Evolutionary conservation across 2,329 filamentous ascomycete genomes (phyloP).

Genomic region (Verticillium nonalfalfae): DNA sequence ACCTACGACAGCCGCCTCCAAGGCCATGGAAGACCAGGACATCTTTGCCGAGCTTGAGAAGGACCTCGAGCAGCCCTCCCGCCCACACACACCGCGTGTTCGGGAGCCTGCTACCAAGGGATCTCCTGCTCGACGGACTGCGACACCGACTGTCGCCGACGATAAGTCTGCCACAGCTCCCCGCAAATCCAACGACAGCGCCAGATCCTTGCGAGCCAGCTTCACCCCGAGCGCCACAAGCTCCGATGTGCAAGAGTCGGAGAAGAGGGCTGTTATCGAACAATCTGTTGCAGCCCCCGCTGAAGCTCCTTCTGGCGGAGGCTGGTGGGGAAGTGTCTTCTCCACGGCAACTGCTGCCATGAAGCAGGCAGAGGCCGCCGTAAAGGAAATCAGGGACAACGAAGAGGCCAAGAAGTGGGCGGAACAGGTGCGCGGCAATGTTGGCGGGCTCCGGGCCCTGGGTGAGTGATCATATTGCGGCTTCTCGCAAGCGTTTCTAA

Average conservation of each 20-base stretch:
- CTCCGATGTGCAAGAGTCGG: constrained; percentile 52
- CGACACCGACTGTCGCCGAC: constrained; percentile 50
- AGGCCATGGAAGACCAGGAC: constrained; percentile 56
- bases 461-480: constrained; percentile 42
- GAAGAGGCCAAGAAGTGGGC: constrained; percentile 97
- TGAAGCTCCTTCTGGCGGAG: constrained; percentile 45
- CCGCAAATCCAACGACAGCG: constrained; percentile 75
- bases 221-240: constrained; percentile 64
- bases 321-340: constrained; percentile 85
- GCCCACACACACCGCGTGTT: constrained; percentile 77
- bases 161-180: constrained; percentile 44
- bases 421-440: constrained; percentile 86
- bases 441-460: constrained; percentile 68
- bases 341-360: constrained; percentile 79
- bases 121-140: constrained; percentile 42
- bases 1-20: constrained; percentile 41
- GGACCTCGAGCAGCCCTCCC: constrained; percentile 51
- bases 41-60: constrained; percentile 83
- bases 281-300: constrained; percentile 22
- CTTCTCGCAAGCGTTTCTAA: neutral
- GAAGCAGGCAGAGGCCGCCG: constrained; percentile 87
- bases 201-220: constrained; percentile 63
- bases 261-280: constrained; percentile 43
- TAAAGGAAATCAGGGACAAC: constrained; percentile 92
- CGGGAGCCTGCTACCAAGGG: constrained; percentile 42